Evolutionary conservation across 1,139 yeast species (phyloP).

Genomic region (Arxiozyma bovina): DNA sequence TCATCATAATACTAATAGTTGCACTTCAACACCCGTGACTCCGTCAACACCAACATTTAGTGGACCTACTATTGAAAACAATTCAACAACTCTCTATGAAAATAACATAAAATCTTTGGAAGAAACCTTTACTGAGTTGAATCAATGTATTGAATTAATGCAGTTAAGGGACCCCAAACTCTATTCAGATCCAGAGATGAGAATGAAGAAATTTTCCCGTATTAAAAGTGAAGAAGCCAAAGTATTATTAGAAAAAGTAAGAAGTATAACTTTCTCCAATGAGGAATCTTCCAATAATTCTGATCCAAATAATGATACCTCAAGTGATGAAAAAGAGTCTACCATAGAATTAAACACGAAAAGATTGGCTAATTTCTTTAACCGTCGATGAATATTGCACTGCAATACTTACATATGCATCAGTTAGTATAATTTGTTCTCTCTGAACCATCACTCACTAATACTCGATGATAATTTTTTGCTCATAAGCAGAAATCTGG

Average conservation of each 20-base stretch:
- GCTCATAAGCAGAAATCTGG: not conserved
- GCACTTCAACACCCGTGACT: slow-evolving; percentile 28
- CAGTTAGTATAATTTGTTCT: not conserved
- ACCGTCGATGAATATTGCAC: not conserved
- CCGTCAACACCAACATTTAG: slow-evolving; percentile 16
- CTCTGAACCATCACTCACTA: not conserved
- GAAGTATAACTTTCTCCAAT: slow-evolving; percentile 7
- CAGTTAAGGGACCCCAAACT: slow-evolving; percentile 43
- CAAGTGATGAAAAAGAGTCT: slow-evolving; percentile 1
- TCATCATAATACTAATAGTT: slow-evolving; percentile 8
- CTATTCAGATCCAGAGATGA: slow-evolving; percentile 44
- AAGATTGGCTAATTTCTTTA: slow-evolving; percentile 10
- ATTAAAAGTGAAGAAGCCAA: slow-evolving; percentile 53
- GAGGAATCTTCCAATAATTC: not conserved
- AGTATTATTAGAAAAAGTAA: slow-evolving; percentile 38
- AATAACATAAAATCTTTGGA: slow-evolving; percentile 35
- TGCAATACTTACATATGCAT: not conserved
- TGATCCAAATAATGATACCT: not conserved
- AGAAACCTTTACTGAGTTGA: slow-evolving; percentile 49
- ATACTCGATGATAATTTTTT: too few relatives aligned
- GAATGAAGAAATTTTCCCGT: slow-evolving; percentile 54
- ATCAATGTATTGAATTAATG: slow-evolving; percentile 54
- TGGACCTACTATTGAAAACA: slow-evolving; percentile 3
- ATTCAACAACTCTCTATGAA: slow-evolving; percentile 22
- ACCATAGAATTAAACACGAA: slow-evolving; percentile 7